A percentile compares a stretch with the other conserved stretches of the same genome.
Evolutionary conservation across 495 filamentous ascomycete species (phyloP).

Genomic region (Xylaria acuta): DNA sequence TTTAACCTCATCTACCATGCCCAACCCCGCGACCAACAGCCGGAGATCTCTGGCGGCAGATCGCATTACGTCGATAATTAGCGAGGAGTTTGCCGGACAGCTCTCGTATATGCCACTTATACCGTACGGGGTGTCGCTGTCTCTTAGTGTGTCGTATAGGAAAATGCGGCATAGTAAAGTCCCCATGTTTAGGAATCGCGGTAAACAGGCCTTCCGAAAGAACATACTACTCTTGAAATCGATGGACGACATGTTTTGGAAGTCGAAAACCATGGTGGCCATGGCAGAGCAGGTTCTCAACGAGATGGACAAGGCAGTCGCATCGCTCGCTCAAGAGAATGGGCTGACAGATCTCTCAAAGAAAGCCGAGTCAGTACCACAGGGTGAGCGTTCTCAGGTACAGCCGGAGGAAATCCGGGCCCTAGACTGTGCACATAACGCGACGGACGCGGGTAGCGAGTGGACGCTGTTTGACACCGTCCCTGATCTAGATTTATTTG

Average conservation of each 20-base stretch:
- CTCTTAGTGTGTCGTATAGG: slow-evolving; percentile 72
- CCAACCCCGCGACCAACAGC: slow-evolving; percentile 60
- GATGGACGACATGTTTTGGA: slow-evolving; percentile 65
- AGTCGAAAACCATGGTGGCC: slow-evolving; percentile 40
- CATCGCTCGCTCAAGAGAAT: slow-evolving; percentile 40
- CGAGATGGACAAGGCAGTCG: slow-evolving; percentile 48
- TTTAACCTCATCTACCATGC: slow-evolving; percentile 52
- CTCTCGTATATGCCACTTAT: slow-evolving; percentile 69
- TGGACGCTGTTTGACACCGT: slow-evolving; percentile 41
- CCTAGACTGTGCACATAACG: slow-evolving; percentile 21
- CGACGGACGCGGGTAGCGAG: slow-evolving; percentile 32
- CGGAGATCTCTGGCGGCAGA: slow-evolving; percentile 70
- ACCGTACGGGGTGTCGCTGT: slow-evolving; percentile 70
- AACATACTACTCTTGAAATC: slow-evolving; percentile 63
- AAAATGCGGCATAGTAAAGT: slow-evolving; percentile 71
- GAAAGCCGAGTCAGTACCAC: slow-evolving; percentile 24
- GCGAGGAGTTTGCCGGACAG: slow-evolving; percentile 57
- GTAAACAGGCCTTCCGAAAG: slow-evolving; percentile 63
- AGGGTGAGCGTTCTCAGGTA: slow-evolving; percentile 25
- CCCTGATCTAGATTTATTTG: slow-evolving; percentile 50
- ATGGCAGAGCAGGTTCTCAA: slow-evolving; percentile 45
- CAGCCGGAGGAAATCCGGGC: slow-evolving; percentile 21
- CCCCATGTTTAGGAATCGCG: slow-evolving; percentile 66
- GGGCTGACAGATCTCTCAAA: slow-evolving; percentile 32
- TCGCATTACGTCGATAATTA: slow-evolving; percentile 67